phyloP scores from a whole-genome alignment of 768 basidiomycete genomes.

The Phaeotremella skinneri region DNA sequence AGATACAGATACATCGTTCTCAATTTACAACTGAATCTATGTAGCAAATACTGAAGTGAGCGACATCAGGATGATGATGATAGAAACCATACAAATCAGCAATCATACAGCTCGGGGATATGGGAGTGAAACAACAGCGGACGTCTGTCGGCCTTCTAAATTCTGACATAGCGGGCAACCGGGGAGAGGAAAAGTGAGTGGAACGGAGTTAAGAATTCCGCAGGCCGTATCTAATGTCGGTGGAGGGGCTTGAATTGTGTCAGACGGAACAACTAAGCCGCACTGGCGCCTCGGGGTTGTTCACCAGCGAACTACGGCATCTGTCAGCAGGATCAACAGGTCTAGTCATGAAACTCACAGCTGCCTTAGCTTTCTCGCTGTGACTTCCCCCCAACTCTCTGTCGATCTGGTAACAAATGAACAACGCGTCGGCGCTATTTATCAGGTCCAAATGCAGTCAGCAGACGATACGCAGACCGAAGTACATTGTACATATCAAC shows the following conservation, averaged over 20 bases:
- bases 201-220: neutral
- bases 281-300: slow-evolving; percentile 7
- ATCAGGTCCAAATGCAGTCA: neutral
- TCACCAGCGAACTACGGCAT: slow-evolving; percentile 20
- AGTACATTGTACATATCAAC: slow-evolving; percentile 43
- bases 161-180: too few species aligned
- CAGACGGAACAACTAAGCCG: too few species aligned
- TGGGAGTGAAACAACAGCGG: too few species aligned
- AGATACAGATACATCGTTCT: too few species aligned
- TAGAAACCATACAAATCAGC: too few species aligned
- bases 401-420: slow-evolving; percentile 68
- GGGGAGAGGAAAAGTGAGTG: slow-evolving; percentile 1
- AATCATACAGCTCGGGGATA: neutral
- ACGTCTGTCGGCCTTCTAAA: too few species aligned
- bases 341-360: slow-evolving; percentile 54
- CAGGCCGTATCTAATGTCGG: too few species aligned
- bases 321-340: neutral
- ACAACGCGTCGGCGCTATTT: slow-evolving; percentile 63
- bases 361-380: slow-evolving; percentile 59
- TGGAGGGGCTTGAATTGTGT: too few species aligned
- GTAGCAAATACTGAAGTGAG: too few species aligned
- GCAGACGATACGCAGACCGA: neutral
- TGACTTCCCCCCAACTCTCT: slow-evolving; percentile 59
- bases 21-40: too few species aligned
- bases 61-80: too few species aligned